phyloP scores from a whole-genome alignment of 441 rosid genomes.

The Adansonia grandidieri region DNA sequence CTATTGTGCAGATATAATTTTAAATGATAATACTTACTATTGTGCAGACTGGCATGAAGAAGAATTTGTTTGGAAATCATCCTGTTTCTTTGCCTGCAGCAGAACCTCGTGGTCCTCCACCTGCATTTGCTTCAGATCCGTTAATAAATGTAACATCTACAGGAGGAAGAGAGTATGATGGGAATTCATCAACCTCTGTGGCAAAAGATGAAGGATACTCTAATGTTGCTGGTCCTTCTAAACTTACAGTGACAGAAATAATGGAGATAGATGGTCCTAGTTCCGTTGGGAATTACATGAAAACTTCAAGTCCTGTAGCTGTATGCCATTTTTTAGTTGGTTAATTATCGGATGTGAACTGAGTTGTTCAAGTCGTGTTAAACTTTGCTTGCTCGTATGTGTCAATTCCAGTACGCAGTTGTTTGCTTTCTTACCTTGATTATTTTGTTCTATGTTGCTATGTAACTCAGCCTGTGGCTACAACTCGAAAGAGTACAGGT shows the following conservation, averaged over 20 bases:
- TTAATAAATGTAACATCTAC: slow-evolving; percentile 49
- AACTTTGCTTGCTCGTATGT: slow-evolving; percentile 11
- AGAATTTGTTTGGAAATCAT: slow-evolving; percentile 85
- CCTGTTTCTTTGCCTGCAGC: slow-evolving; percentile 61
- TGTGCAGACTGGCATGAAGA: slow-evolving; percentile 64
- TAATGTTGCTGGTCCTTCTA: slow-evolving; percentile 52
- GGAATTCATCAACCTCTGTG: slow-evolving; percentile 43
- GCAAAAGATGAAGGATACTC: slow-evolving; percentile 56
- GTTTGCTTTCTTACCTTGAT: slow-evolving; percentile 24
- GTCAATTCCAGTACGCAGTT: slow-evolving; percentile 10
- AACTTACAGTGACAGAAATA: slow-evolving; percentile 67
- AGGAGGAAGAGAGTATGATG: slow-evolving; percentile 29
- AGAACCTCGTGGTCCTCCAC: slow-evolving; percentile 66
- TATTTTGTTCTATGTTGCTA: slow-evolving; percentile 16
- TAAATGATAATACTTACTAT: neutral
- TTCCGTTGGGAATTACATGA: slow-evolving; percentile 69
- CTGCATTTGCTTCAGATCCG: slow-evolving; percentile 76
- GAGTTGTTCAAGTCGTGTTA: neutral
- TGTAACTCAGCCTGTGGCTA: slow-evolving; percentile 68
- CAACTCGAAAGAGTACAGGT: slow-evolving; percentile 77
- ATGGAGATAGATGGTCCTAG: slow-evolving; percentile 84
- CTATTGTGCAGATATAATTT: slow-evolving; percentile 37
- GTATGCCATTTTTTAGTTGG: slow-evolving; percentile 51
- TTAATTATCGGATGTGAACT: slow-evolving; percentile 20
- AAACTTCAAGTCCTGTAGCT: slow-evolving; percentile 69